These are phyloP conservation scores for Lophiotrema nucula DNA, from an alignment of 495 filamentous ascomycete species.

Conservation along the genomic window DNA sequence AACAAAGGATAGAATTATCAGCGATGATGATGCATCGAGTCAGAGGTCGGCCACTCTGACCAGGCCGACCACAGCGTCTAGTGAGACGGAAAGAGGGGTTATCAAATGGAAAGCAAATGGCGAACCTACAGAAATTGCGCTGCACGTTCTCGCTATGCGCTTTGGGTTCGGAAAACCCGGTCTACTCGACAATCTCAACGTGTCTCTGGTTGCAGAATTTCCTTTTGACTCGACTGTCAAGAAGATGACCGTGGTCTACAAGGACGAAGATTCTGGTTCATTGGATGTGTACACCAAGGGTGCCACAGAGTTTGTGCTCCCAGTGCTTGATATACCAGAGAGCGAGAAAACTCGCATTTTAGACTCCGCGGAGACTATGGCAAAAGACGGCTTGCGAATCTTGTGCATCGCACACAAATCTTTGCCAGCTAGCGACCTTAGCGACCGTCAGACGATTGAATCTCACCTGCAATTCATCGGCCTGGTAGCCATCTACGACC, in stretches of 20 bases:
- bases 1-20: not conserved
- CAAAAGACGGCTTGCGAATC: slow-evolving; percentile 57
- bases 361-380: slow-evolving; percentile 50
- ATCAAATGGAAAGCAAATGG: slow-evolving; percentile 49
- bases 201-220: slow-evolving; percentile 50
- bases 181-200: slow-evolving; percentile 46
- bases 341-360: slow-evolving; percentile 41
- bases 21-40: slow-evolving; percentile 30
- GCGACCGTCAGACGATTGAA: slow-evolving; percentile 53
- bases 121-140: slow-evolving; percentile 57
- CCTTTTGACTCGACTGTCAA: slow-evolving; percentile 60
- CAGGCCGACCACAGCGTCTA: slow-evolving; percentile 15
- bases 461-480: slow-evolving; percentile 60
- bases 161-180: slow-evolving; percentile 50
- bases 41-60: slow-evolving; percentile 7
- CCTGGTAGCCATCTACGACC: slow-evolving; percentile 69
- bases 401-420: slow-evolving; percentile 52
- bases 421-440: slow-evolving; percentile 35
- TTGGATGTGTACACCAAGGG: slow-evolving; percentile 56
- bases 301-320: slow-evolving; percentile 54
- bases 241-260: slow-evolving; percentile 57
- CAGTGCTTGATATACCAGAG: slow-evolving; percentile 45
- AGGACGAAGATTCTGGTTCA: slow-evolving; percentile 34
- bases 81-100: not conserved
- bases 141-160: slow-evolving; percentile 51